Evolutionary conservation across 495 filamentous ascomycete species (phyloP).

Genomic region (Hypoxylon cercidicola): DNA sequence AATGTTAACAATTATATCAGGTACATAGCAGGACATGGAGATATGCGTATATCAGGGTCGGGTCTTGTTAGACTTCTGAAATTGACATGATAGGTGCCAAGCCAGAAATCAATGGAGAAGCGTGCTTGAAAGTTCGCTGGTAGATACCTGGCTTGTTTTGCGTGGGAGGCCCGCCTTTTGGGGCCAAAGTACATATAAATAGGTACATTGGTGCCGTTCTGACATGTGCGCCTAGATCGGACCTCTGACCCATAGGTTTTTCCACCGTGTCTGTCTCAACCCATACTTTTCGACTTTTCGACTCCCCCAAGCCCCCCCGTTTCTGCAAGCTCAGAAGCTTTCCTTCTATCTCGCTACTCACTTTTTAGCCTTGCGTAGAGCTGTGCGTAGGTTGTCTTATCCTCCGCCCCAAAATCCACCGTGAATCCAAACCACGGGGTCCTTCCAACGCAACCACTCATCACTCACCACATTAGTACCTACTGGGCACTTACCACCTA

Average conservation of each 20-base stretch:
- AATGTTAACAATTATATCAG: neutral
- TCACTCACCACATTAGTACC: conserved; percentile 19
- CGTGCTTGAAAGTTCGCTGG: conserved; percentile 28
- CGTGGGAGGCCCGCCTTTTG: neutral
- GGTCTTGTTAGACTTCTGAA: conserved; percentile 34
- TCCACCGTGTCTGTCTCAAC: conserved; percentile 36
- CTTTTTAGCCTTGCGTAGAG: neutral
- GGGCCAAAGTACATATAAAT: conserved; percentile 5
- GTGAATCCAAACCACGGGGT: conserved; percentile 24
- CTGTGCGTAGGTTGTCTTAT: neutral
- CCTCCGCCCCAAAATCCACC: conserved; percentile 3
- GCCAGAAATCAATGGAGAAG: conserved; percentile 24
- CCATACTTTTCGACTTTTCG: conserved; percentile 35
- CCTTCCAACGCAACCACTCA: conserved; percentile 6
- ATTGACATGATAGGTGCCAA: conserved; percentile 40
- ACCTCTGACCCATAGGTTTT: conserved; percentile 37
- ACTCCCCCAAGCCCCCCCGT: conserved; percentile 32
- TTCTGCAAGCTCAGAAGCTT: conserved; percentile 40
- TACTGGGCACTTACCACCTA: too few relatives aligned
- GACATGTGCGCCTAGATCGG: conserved; percentile 45
- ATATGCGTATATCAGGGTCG: conserved; percentile 28
- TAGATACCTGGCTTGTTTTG: conserved; percentile 5
- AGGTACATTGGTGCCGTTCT: conserved; percentile 36
- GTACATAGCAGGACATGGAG: neutral
- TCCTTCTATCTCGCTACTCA: conserved; percentile 9